These are phyloP conservation scores for Pleurotus pulmonarius DNA, from an alignment of 768 basidiomycete genomes.

Conservation along the genomic window DNA sequence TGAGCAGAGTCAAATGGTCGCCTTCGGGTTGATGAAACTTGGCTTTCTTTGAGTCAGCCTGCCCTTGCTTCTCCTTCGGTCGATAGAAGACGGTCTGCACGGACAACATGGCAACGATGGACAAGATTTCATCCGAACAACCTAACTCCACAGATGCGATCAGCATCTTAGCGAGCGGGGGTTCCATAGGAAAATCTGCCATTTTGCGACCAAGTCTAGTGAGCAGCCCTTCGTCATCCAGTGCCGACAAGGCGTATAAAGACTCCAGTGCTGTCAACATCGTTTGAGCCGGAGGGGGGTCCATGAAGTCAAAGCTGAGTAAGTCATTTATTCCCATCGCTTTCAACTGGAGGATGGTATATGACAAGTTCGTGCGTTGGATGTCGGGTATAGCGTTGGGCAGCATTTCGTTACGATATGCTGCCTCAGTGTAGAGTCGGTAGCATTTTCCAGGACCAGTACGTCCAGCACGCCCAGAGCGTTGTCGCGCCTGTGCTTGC, in stretches of 20 bases:
- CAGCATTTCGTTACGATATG: conserved; percentile 98
- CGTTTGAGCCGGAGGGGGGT: conserved; percentile 94
- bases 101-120: conserved; percentile 95
- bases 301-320: conserved; percentile 99
- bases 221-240: conserved; percentile 94
- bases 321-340: conserved; percentile 99
- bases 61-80: conserved; percentile 99
- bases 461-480: conserved; percentile 93
- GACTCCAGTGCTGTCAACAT: conserved; percentile 96
- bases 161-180: conserved; percentile 93
- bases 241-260: conserved; percentile 90
- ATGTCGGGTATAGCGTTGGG: conserved; percentile 98
- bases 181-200: conserved; percentile 99
- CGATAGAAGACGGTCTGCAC: conserved; percentile 97
- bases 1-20: conserved; percentile 86
- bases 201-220: conserved; percentile 96
- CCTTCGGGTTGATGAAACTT: conserved; percentile 99
- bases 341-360: conserved; percentile 92
- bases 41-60: conserved; percentile 99
- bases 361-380: conserved; percentile 88
- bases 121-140: conserved; percentile 97
- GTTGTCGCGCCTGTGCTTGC: conserved; percentile 95
- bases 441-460: conserved; percentile 99
- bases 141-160: conserved; percentile 97
- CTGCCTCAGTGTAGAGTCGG: conserved; percentile 95